These are phyloP conservation scores for Ceriops tagal DNA, from an alignment of 345 rosid species.

Conservation along the genomic window DNA sequence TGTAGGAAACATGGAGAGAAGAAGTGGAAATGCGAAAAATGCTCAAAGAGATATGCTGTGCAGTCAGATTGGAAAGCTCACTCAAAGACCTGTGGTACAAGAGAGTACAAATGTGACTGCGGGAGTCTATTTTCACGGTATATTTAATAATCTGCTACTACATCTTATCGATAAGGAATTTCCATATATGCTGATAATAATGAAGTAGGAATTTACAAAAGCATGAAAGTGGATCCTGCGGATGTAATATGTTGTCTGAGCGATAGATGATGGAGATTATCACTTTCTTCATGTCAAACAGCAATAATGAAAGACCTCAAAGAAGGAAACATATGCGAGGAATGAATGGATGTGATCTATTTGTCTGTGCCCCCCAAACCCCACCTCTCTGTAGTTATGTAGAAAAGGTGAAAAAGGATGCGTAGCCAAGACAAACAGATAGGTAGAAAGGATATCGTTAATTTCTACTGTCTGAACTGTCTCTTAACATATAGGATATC, in stretches of 20 bases:
- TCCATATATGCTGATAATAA: neutral
- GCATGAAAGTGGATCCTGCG: conserved; percentile 14
- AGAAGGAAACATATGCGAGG: conserved; percentile 6
- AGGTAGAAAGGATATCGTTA: neutral
- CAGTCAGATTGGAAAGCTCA: conserved; percentile 99
- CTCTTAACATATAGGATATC: no score
- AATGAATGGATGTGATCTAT: conserved; percentile 18
- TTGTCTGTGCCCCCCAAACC: conserved; percentile 8
- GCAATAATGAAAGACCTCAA: conserved; percentile 2
- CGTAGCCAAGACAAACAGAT: conserved; percentile 1
- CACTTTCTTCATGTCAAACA: neutral
- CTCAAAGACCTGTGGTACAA: conserved; percentile 93
- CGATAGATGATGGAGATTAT: neutral
- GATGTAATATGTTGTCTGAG: conserved; percentile 12
- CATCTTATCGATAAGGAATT: neutral
- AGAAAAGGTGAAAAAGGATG: neutral
- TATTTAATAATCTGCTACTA: neutral
- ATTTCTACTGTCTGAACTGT: neutral
- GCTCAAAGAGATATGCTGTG: conserved; percentile 89
- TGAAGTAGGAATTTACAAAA: neutral
- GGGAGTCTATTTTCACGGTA: conserved; percentile 93
- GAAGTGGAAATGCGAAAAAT: conserved; percentile 95
- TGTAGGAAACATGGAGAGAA: conserved; percentile 97
- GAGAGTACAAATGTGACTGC: conserved; percentile 94
- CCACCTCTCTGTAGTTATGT: conserved; percentile 4